These are phyloP conservation scores for Rhodotorula graminis DNA, from an alignment of 768 basidiomycete genomes.

Conservation along the genomic window DNA sequence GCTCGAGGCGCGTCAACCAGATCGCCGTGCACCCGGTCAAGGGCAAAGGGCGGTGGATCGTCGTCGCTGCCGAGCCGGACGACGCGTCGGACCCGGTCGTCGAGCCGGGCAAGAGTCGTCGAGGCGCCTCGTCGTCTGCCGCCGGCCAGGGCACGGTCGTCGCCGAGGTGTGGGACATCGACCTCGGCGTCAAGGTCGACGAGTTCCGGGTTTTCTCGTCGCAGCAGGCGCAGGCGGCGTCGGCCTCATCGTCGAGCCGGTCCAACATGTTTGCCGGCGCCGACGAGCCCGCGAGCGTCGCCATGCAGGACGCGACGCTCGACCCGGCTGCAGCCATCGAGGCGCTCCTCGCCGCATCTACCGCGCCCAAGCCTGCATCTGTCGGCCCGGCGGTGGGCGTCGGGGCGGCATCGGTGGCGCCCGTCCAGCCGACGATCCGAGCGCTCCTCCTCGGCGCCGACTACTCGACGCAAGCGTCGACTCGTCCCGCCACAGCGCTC, in stretches of 20 bases:
- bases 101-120: neutral
- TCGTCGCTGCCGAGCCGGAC: slow-evolving; percentile 59
- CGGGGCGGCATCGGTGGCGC: neutral
- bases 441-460: slow-evolving; percentile 37
- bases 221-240: neutral
- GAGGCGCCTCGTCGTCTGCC: neutral
- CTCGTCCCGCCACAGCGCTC: slow-evolving; percentile 5
- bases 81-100: neutral
- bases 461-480: slow-evolving; percentile 25
- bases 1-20: slow-evolving; percentile 57
- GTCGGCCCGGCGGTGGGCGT: neutral
- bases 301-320: slow-evolving; percentile 24
- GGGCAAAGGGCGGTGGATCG: slow-evolving; percentile 82
- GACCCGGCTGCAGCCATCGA: slow-evolving; percentile 40
- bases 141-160: slow-evolving; percentile 48
- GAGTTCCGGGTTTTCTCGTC: slow-evolving; percentile 52
- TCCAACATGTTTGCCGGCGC: slow-evolving; percentile 18
- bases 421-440: slow-evolving; percentile 13
- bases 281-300: slow-evolving; percentile 4
- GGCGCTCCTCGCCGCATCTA: slow-evolving; percentile 30
- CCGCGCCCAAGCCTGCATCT: neutral
- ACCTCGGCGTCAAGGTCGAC: slow-evolving; percentile 72
- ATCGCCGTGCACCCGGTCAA: slow-evolving; percentile 77
- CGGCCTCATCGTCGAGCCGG: slow-evolving; percentile 31
- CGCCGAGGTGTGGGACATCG: slow-evolving; percentile 90